These are phyloP conservation scores for Nematocida sp. DNA, from an alignment of 371 early-diverging fungal genomes.

Conservation along the genomic window DNA sequence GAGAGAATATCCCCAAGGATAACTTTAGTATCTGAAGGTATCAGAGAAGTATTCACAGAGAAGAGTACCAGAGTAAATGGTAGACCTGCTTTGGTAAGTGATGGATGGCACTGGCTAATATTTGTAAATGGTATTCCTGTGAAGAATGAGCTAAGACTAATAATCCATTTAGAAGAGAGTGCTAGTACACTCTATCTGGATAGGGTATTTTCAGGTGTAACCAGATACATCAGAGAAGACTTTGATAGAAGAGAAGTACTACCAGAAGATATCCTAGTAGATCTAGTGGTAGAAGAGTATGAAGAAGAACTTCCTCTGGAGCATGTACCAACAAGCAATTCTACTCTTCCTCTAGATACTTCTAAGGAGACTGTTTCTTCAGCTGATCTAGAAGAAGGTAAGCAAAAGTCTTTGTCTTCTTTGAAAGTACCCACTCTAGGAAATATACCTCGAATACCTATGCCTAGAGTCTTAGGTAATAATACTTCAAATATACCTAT, in stretches of 20 bases:
- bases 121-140: slow-evolving; percentile 16
- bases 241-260: not conserved
- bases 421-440: too few relatives aligned
- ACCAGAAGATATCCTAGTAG: slow-evolving; percentile 25
- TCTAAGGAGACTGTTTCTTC: too few relatives aligned
- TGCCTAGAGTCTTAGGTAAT: too few relatives aligned
- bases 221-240: slow-evolving; percentile 28
- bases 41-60: not conserved
- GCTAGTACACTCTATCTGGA: not conserved
- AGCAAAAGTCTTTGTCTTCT: too few relatives aligned
- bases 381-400: too few relatives aligned
- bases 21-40: not conserved
- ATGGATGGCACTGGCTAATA: slow-evolving; percentile 34
- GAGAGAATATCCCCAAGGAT: not conserved
- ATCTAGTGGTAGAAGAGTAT: slow-evolving; percentile 10
- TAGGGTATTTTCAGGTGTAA: slow-evolving; percentile 2
- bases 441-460: too few relatives aligned
- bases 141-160: not conserved
- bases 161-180: not conserved
- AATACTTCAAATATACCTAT: not conserved
- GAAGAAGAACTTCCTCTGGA: too few relatives aligned
- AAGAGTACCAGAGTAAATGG: not conserved
- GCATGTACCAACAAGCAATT: too few relatives aligned
- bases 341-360: too few relatives aligned
- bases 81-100: slow-evolving; percentile 20